Evolutionary conservation across 257 asterid species (phyloP), one percentile per base, ranked within the genome.

Genomic region (Paraleonurus japonicus): DNA sequence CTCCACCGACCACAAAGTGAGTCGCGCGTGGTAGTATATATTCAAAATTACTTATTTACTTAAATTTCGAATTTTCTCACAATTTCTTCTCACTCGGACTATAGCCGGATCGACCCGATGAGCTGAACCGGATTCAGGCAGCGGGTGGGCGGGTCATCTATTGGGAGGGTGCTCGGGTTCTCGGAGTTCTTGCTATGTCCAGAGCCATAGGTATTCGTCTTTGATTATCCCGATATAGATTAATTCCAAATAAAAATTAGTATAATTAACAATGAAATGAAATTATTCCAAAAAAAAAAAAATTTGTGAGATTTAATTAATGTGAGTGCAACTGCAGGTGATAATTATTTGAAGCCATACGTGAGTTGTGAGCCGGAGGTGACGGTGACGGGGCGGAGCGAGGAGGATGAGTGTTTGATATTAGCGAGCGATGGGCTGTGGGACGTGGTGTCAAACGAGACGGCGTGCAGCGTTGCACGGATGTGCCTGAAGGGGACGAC

Each of bases 171-270:
- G 85, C 96, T 10, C 89, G 97, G 0, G 97, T 91, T 23, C 86
- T 83, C 3, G 97, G 96, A 10, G 87, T 89, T 22, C 90, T 91
- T 0, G 95, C 96, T 68, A 91, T 89, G 97, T 91, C 96, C 27
- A 87, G 97, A 78, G 96, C 97, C 27, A 90, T 90, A 43, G 96
- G 96, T 85, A n/a, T n/a, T n/a, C n/a, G n/a, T n/a, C n/a, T n/a
- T n/a, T n/a, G n/a, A n/a, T n/a, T n/a, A n/a, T n/a, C n/a, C n/a
- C n/a, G n/a, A n/a, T n/a, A n/a, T n/a, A n/a, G n/a, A n/a, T n/a
- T n/a, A n/a, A n/a, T n/a, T n/a, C n/a, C n/a, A n/a, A n/a, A n/a
- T n/a, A n/a, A n/a, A n/a, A n/a, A n/a, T n/a, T n/a, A n/a, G n/a
- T n/a, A n/a, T n/a, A n/a, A n/a, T n/a, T n/a, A n/a, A n/a, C n/a